A percentile compares a stretch with the other conserved stretches of the same genome.
Conservation (phyloP, 2,329 filamentous ascomycete genomes). For the Penicillium sp. region DNA sequence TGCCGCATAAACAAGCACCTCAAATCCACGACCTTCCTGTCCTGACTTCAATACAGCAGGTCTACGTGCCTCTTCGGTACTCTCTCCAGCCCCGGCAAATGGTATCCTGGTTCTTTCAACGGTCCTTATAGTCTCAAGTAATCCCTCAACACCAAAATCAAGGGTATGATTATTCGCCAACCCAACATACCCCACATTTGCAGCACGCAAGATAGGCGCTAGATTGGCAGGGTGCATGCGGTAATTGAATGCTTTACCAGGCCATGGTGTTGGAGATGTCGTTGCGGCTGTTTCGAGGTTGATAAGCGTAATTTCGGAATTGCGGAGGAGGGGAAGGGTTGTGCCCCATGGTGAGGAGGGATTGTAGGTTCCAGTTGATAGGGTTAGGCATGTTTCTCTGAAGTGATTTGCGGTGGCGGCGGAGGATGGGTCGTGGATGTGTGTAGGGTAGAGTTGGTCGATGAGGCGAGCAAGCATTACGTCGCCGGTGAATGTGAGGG, state of each 20-base stretch:
- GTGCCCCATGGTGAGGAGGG: conserved; percentile 36
- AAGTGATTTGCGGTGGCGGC: conserved; percentile 17
- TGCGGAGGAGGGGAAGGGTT: conserved; percentile 31
- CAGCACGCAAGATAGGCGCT: conserved; percentile 28
- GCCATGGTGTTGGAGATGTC: conserved; percentile 33
- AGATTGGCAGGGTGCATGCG: conserved; percentile 42
- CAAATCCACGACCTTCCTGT: not conserved
- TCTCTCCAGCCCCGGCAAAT: conserved; percentile 35
- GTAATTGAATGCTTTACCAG: conserved; percentile 42
- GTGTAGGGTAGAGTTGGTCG: conserved; percentile 39
- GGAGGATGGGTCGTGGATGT: conserved; percentile 27
- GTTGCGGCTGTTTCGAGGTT: conserved; percentile 43
- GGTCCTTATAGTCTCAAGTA: conserved; percentile 35
- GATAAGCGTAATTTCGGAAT: conserved; percentile 36
- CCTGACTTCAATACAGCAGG: conserved; percentile 27
- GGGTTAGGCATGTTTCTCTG: conserved; percentile 16
- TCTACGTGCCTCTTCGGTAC: conserved; percentile 25
- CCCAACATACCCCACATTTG: conserved; percentile 33
- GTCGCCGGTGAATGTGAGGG: conserved; percentile 36
- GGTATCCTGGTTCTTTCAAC: conserved; percentile 26
- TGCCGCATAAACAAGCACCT: conserved; percentile 36
- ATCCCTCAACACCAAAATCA: conserved; percentile 36
- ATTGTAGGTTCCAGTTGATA: conserved; percentile 20
- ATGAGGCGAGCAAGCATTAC: conserved; percentile 45
- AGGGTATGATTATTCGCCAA: conserved; percentile 44